Evolutionary conservation across 805 yeast species (phyloP).

Genomic region (Lipomyces kockii): DNA sequence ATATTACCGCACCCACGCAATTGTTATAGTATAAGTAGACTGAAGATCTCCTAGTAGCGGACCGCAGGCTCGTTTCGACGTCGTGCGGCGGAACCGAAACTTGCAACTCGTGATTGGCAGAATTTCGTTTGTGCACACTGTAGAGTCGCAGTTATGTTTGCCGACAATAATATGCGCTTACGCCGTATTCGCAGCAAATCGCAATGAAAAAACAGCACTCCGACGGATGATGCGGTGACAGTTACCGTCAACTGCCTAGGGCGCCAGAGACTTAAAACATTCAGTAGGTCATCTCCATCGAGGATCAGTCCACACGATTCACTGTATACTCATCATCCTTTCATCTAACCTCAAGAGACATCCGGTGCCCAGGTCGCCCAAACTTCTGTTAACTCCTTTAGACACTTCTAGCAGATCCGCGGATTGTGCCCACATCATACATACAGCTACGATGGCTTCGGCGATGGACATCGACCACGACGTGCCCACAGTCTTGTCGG

Average conservation of each 20-base stretch:
- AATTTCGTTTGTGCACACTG: background rate
- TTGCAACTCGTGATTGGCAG: constrained; percentile 5
- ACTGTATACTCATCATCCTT: background rate
- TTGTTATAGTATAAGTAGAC: background rate
- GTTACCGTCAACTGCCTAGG: background rate
- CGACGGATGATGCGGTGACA: background rate
- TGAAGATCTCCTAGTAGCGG: background rate
- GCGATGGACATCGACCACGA: constrained; percentile 44
- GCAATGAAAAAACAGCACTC: background rate
- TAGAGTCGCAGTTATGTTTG: background rate
- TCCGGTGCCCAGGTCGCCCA: background rate
- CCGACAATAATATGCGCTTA: background rate
- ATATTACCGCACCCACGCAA: too few species aligned
- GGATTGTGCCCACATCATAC: background rate
- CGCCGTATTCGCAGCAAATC: background rate
- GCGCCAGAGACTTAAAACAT: background rate
- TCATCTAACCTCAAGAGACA: background rate
- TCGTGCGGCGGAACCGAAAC: background rate
- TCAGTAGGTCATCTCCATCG: background rate
- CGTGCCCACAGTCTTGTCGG: constrained; percentile 57
- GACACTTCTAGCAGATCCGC: background rate
- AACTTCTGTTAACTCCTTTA: background rate
- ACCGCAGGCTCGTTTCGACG: background rate
- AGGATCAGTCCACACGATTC: background rate
- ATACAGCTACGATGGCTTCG: constrained; percentile 21